phyloP scores from a whole-genome alignment of 2,329 filamentous ascomycete species.

The Fusarium solani-melongenae region DNA sequence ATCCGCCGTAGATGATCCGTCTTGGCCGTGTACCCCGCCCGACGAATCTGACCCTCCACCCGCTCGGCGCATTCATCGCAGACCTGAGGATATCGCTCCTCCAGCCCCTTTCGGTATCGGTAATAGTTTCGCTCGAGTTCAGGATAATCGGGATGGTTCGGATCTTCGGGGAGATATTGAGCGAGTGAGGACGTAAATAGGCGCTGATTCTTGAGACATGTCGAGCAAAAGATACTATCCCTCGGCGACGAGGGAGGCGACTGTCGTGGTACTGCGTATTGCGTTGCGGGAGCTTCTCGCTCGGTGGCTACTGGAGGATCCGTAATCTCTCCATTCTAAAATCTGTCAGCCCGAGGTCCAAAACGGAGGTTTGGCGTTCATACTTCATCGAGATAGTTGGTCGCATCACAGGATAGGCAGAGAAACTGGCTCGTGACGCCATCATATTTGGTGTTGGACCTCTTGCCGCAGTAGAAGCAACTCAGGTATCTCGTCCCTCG shows the following conservation, averaged over 20 bases:
- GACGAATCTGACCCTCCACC: conserved; percentile 75
- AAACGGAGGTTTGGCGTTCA: rapidly evolving
- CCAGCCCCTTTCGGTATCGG: conserved; percentile 76
- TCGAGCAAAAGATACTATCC: conserved; percentile 72
- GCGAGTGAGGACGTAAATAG: conserved; percentile 80
- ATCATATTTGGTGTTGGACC: conserved; percentile 69
- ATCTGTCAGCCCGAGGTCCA: conserved; percentile 4
- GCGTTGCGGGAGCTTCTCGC: conserved; percentile 53
- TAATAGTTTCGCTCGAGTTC: conserved; percentile 76
- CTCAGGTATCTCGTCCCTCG: conserved; percentile 60
- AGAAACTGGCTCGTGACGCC: conserved; percentile 73
- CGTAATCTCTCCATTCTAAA: conserved; percentile 85
- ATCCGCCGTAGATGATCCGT: conserved; percentile 82
- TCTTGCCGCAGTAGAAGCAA: conserved; percentile 88
- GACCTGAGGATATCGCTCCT: conserved; percentile 88
- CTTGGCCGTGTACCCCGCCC: conserved; percentile 83
- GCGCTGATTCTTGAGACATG: conserved; percentile 89
- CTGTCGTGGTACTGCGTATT: conserved; percentile 60
- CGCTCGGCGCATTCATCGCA: conserved; percentile 83
- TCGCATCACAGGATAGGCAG: conserved; percentile 83
- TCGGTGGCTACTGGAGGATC: conserved; percentile 78
- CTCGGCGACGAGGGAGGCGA: conserved; percentile 20
- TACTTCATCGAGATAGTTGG: conserved; percentile 91
- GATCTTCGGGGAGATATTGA: conserved; percentile 78
- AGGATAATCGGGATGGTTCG: conserved; percentile 74